A percentile compares a stretch with the other conserved stretches of the same genome.
Evolutionary conservation across 768 basidiomycete genomes (phyloP).

Genomic region (Calocera viscosa): DNA sequence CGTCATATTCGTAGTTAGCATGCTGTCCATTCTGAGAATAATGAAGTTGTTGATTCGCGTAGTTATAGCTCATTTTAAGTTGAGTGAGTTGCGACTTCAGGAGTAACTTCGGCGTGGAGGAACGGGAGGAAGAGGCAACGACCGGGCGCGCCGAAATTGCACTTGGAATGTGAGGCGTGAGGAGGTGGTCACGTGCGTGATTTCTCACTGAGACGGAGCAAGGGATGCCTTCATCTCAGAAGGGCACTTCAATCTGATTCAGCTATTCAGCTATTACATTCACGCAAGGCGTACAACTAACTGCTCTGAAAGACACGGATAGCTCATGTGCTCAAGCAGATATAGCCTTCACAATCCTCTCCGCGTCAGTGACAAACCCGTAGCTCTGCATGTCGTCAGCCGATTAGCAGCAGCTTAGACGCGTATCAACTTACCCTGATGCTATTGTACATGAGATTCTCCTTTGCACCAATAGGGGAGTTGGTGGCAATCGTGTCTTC

Average conservation of each 20-base stretch:
- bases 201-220: too few species aligned
- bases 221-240: too few species aligned
- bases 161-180: too few species aligned
- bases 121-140: too few species aligned
- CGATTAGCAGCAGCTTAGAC: background rate
- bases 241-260: too few species aligned
- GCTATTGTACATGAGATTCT: background rate
- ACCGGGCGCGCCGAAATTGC: too few species aligned
- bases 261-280: background rate
- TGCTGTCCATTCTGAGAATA: background rate
- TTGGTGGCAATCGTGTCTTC: background rate
- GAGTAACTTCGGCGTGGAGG: too few species aligned
- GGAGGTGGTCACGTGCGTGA: too few species aligned
- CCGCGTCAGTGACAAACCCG: background rate
- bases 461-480: background rate
- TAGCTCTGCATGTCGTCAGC: background rate
- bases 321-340: background rate
- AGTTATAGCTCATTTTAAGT: background rate
- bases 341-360: background rate
- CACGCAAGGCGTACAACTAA: background rate
- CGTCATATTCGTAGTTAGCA: background rate
- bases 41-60: background rate
- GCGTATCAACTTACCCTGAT: background rate
- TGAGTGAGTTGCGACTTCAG: too few species aligned
- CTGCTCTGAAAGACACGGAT: background rate